A percentile compares a stretch with the other conserved stretches of the same genome.
Evolutionary conservation across 106 monocot species (phyloP).

Genomic region (Allium fistulosum): DNA sequence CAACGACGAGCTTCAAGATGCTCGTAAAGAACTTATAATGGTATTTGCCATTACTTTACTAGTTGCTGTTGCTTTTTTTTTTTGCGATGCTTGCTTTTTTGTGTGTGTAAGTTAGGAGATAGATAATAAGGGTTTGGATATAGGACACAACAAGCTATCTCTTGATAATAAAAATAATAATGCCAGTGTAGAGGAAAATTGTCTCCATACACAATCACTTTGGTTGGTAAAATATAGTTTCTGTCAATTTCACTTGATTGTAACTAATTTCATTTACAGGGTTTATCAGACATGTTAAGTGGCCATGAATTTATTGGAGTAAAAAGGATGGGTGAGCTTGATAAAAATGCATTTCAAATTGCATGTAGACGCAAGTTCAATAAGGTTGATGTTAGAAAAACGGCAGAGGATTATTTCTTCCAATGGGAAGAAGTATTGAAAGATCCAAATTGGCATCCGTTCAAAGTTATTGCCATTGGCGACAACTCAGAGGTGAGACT

Average conservation of each 20-base stretch:
- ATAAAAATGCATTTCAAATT: constrained; percentile 34
- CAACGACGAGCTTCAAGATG: constrained; percentile 74
- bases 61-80: background rate
- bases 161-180: background rate
- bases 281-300: constrained; percentile 25
- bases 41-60: constrained; percentile 16
- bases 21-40: constrained; percentile 56
- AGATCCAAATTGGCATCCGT: constrained; percentile 57
- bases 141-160: background rate
- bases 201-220: no score
- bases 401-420: constrained; percentile 23
- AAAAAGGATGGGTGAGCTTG: constrained; percentile 62
- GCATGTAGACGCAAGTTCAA: constrained; percentile 30
- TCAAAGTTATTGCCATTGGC: constrained; percentile 26
- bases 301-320: constrained; percentile 30
- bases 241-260: background rate
- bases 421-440: constrained; percentile 49
- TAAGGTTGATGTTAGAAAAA: constrained; percentile 27
- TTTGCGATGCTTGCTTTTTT: background rate
- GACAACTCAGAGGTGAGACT: constrained; percentile 25
- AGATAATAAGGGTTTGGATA: no score
- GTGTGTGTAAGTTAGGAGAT: background rate
- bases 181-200: no score
- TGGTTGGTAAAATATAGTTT: no score
- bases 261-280: constrained; percentile 18